Evolutionary conservation across 257 asterid species (phyloP), one percentile per base, ranked within the genome.

Genomic region (Orobanche coerulescens): DNA sequence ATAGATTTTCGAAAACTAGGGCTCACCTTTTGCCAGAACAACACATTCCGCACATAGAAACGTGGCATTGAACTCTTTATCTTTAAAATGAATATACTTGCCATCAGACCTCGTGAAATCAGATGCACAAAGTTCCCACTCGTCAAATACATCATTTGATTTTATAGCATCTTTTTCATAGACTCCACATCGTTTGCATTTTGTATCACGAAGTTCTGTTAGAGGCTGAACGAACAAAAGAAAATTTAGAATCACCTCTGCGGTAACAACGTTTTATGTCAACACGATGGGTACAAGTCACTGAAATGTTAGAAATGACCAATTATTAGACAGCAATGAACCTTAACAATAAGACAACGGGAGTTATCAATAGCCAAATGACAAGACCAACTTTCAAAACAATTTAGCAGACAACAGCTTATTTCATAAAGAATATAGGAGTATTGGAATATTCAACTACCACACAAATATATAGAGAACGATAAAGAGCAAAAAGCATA

Each of bases 101-200:
- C 95, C 93, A 64, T 79, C 77, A 48, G 82, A 30, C 51, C 52
- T 53, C 10, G 72, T 71, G 81, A 90, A 90, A 75, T 82, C 94
- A 55, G 92, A 78, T 4, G 90, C 79, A 68, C 95, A 90, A 14
- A 87, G 63, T 74, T 90, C 97, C 95, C 97, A 90, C 62, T 90
- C 95, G 34, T 84, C 94, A 54, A 84, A 79, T 48, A 78, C 86
- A 1, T 78, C 84, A n/a, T n/a, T n/a, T 39, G 88, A 31, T 55
- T 57, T 74, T 51, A 90, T 25, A 15, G 81, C 51, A 71, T 84
- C 93, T 63, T 78, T 64, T 78, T 86, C 97, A 47, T 84, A 90
- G 61, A 90, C 15, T 50, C 97, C 95, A 62, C 97, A 90, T 0
- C 95, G 84, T 67, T 84, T 87, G 79, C 97, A 90, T 73, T 87